Evolutionary conservation across 306 rosid genomes (phyloP).

Genomic region (Alnus rubra): DNA sequence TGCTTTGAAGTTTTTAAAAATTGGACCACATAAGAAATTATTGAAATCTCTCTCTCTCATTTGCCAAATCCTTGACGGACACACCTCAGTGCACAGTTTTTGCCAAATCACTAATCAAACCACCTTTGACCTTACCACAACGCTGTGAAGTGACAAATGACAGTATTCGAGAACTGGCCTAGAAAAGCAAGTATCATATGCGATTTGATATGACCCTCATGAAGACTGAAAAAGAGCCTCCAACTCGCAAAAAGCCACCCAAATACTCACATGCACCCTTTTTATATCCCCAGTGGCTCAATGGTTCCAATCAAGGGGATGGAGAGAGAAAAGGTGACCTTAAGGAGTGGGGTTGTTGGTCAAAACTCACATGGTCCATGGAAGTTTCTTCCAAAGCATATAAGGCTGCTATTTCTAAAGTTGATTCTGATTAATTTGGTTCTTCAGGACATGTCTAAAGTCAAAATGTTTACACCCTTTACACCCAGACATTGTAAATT

Average conservation of each 20-base stretch:
- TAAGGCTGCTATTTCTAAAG: conserved; percentile 9
- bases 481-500: no score
- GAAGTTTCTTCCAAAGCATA: neutral
- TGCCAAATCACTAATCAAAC: neutral
- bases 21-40: neutral
- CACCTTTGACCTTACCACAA: neutral
- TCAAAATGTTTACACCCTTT: no score
- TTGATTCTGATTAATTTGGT: neutral
- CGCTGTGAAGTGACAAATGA: neutral
- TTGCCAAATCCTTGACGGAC: neutral
- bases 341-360: neutral
- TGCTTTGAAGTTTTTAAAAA: neutral
- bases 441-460: neutral
- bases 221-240: neutral
- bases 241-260: neutral
- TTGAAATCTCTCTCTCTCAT: neutral
- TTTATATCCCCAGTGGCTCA: neutral
- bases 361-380: neutral
- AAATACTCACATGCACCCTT: neutral
- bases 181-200: neutral
- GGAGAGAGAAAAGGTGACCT: neutral
- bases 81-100: neutral
- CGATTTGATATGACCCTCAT: neutral
- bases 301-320: neutral
- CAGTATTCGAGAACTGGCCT: neutral